Base-by-base conservation (phyloP, 2,329 filamentous ascomycete species). In the Microdochium bolleyi region DNA sequence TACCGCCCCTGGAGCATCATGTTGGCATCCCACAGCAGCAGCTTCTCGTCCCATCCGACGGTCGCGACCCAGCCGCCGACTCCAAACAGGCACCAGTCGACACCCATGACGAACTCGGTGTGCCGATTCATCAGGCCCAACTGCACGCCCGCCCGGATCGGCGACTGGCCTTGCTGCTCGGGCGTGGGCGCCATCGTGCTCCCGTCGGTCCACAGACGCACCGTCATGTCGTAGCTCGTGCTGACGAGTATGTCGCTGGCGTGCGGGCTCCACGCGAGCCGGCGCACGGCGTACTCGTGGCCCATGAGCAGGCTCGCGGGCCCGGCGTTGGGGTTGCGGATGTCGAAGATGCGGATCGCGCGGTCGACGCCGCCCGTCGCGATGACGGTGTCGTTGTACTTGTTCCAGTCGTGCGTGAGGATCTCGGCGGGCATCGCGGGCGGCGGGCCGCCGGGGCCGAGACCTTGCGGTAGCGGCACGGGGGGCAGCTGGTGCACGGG, bases 381-480 rank as follows among this genome's bases (percentile, higher is more conserved):
- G 52, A 99, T 75, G 24, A 96, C 77, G 0, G 84, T 87, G 59
- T 91, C 84, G 38, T 88, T 82, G 72, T 99, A 99, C 71, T 99
- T 99, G 74, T 99, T 99, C 94, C 94, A 99, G 70, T 99, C 94
- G 70, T 97, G 94, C 0, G 92, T 96, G 30, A 99, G 79, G 37
- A 89, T 83, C 74, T 99, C 94, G 10, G 83, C 79, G 0, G 91
- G 90, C n/a, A 83, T 70, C 32, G 71, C 65, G 25, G 70, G 72
- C 50, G 63, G 67, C 51, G 60, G 64, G 16, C 64, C 61, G 25
- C 63, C 61, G 13, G 59, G 57, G 57, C 61, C 60, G 27, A 61
- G 50, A 2, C 63, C 63, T 1, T 58, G 61, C 1, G 61, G 63
- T 30, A 61, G 54, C 11, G 73, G 71, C 11, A 74, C 70, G 16